Percentiles rank a stretch among this genome's conserved stretches.
Conservation (phyloP, 192 early-diverging fungal genomes). For the Dispira simplex region DNA sequence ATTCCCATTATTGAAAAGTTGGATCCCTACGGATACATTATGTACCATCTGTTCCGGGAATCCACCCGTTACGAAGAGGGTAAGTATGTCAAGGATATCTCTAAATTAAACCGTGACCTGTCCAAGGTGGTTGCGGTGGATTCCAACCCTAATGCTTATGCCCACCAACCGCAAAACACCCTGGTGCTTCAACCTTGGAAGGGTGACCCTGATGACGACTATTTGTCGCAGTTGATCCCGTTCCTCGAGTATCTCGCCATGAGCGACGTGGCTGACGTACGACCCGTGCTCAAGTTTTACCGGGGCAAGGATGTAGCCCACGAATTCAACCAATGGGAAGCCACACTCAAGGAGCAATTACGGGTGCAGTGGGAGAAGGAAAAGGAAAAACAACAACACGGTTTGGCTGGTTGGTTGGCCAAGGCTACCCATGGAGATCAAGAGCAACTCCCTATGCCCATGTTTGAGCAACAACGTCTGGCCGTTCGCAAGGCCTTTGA, state of each 20-base stretch:
- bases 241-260: constrained; percentile 73
- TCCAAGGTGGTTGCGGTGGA: constrained; percentile 90
- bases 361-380: constrained; percentile 52
- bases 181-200: constrained; percentile 72
- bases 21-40: constrained; percentile 76
- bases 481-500: constrained; percentile 40
- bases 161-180: constrained; percentile 86
- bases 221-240: constrained; percentile 68
- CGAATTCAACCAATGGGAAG: constrained; percentile 54
- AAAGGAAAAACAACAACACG: constrained; percentile 32
- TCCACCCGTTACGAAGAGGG: constrained; percentile 76
- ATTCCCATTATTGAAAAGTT: constrained; percentile 72
- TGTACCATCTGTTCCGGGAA: constrained; percentile 85
- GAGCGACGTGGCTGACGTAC: constrained; percentile 59
- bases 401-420: constrained; percentile 35
- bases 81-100: constrained; percentile 75
- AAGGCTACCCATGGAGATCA: constrained; percentile 24
- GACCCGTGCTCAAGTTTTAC: constrained; percentile 52
- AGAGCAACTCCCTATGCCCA: constrained; percentile 46
- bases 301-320: constrained; percentile 45
- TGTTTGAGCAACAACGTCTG: constrained; percentile 46
- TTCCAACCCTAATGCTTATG: constrained; percentile 65
- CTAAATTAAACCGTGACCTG: constrained; percentile 86
- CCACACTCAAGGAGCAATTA: constrained; percentile 42
- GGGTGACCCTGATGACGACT: constrained; percentile 66